Base-by-base conservation (phyloP, 768 basidiomycete genomes). In the Boletus rufocinnamomeus region DNA sequence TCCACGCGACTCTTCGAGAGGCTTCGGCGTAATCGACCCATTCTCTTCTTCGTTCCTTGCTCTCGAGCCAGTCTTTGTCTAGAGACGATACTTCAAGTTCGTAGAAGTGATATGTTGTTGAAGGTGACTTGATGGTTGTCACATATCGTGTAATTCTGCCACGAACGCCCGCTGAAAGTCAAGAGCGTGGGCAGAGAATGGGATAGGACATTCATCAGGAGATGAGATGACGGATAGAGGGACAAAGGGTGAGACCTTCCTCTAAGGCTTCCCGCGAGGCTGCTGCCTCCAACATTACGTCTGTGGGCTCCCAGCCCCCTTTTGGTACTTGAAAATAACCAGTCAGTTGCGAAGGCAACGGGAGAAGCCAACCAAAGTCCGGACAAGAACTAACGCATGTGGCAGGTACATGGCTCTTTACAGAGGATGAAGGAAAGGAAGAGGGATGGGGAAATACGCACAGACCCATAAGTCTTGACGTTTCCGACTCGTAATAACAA, bases 161-260 rank as follows among this genome's bases (percentile, higher is more conserved):
- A 67, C 88, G 90, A 69, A 92, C 89, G 75, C 92, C 92, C 72
- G 92, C 92, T 94, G 69, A 50, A 69, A 65, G 63, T 65, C 38
- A 72, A 68, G 61, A 65, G 64, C 67, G 62, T 60, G 62, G 65
- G 67, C 64, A 70, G 71, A 48, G 64, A 73, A 74, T 70, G 69
- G 75, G 72, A 71, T 76, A 75, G 74, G 78, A 77, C 69, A 77
- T 69, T 76, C 75, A 84, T 88, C 80, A 88, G 85, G 85, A 84
- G 81, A 76, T 77, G 82, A 82, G 79, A 80, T 79, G 82, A 87
- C 83, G 81, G 79, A 82, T 75, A 86, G 79, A 85, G 81, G 85
- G 82, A 82, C 79, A 85, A 87, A 84, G 79, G 85, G 84, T 86
- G 85, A 85, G 89, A 94, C 92, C 92, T 93, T 94, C 92, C 90